Percentiles rank a stretch among this genome's conserved stretches.
Evolutionary conservation across 2,329 filamentous ascomycete genomes (phyloP).

Genomic region (Calonectria honghensis): DNA sequence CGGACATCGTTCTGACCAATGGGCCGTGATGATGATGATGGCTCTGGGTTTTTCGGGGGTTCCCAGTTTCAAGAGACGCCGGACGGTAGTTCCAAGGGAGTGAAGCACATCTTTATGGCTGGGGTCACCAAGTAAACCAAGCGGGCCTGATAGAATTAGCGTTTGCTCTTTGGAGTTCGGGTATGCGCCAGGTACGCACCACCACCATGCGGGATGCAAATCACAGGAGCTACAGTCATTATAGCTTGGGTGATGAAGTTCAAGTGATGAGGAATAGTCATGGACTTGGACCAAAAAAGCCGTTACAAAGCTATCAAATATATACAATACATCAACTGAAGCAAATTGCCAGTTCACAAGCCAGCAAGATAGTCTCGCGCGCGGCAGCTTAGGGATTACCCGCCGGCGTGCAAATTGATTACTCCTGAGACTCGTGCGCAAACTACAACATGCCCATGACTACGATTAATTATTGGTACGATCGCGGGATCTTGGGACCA

Average conservation of each 20-base stretch:
- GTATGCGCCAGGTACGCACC: not conserved
- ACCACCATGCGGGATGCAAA: constrained; percentile 20
- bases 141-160: constrained; percentile 7
- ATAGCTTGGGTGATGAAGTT: not conserved
- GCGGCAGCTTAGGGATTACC: not conserved
- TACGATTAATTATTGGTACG: too few relatives aligned
- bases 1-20: constrained; percentile 4
- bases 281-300: not conserved
- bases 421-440: not conserved
- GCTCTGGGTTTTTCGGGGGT: not conserved
- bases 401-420: not conserved
- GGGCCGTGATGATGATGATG: constrained; percentile 5
- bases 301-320: not conserved
- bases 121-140: constrained; percentile 3
- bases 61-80: constrained; percentile 6
- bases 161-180: not conserved
- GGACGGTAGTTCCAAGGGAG: not conserved
- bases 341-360: not conserved
- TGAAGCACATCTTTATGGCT: constrained; percentile 1
- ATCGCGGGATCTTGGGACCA: too few relatives aligned
- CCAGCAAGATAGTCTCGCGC: not conserved
- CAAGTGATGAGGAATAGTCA: not conserved
- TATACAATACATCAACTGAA: not conserved
- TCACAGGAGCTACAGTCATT: constrained; percentile 10
- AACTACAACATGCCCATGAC: not conserved